Percentiles rank a stretch among this genome's conserved stretches.
phyloP scores from a whole-genome alignment of 768 basidiomycete species.

The Asterophora parasitica region DNA sequence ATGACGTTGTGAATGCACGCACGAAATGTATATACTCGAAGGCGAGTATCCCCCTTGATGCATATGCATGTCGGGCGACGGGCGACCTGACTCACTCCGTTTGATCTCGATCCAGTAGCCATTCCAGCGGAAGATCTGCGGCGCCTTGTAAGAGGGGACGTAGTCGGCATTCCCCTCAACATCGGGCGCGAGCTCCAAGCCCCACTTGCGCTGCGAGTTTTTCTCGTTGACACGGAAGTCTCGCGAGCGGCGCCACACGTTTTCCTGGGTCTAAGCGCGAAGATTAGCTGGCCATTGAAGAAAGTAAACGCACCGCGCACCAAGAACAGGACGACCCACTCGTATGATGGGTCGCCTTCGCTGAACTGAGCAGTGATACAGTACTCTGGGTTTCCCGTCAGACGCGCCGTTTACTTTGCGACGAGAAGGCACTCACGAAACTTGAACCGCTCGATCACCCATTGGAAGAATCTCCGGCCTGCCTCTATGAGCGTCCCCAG shows the following conservation, averaged over 20 bases:
- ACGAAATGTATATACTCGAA: conserved; percentile 27
- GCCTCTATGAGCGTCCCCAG: conserved; percentile 35
- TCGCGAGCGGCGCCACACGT: conserved; percentile 39
- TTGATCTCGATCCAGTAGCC: conserved; percentile 36
- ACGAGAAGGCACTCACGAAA: conserved; percentile 27
- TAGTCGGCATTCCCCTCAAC: conserved; percentile 32
- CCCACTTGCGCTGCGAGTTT: conserved; percentile 36
- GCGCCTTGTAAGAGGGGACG: conserved; percentile 33
- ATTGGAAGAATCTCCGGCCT: conserved; percentile 35
- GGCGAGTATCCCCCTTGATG: conserved; percentile 11
- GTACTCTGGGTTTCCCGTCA: conserved; percentile 26
- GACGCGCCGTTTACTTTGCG: not conserved
- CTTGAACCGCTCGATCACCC: conserved; percentile 33
- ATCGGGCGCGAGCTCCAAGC: conserved; percentile 23
- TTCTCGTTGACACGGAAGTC: conserved; percentile 36
- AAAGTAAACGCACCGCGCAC: conserved; percentile 20
- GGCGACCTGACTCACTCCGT: conserved; percentile 13
- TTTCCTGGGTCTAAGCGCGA: conserved; percentile 32
- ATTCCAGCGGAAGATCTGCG: conserved; percentile 38
- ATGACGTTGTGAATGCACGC: conserved; percentile 4
- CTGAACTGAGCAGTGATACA: conserved; percentile 40
- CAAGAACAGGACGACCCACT: conserved; percentile 43
- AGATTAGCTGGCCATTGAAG: not conserved
- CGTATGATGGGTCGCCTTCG: conserved; percentile 45
- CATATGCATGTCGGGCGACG: conserved; percentile 1